phyloP scores from a whole-genome alignment of 2,329 filamentous ascomycete species.

The Sporothrix brasiliensis region DNA sequence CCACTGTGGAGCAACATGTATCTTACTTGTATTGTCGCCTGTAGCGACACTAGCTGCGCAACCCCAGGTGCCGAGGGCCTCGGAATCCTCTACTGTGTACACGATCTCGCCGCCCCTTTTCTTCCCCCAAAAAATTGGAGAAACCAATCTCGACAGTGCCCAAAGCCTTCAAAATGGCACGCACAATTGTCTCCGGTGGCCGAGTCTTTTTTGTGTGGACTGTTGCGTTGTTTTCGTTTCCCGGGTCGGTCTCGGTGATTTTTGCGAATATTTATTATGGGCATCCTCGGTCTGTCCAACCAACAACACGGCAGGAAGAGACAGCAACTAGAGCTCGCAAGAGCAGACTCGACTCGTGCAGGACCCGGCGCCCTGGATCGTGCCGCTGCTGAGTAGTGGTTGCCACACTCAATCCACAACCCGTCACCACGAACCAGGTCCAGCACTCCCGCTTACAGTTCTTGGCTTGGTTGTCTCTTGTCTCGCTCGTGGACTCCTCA shows the following conservation, averaged over 20 bases:
- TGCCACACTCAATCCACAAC: conserved; percentile 14
- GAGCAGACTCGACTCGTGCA: not conserved
- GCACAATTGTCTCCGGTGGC: not conserved
- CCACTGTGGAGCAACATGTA: conserved; percentile 16
- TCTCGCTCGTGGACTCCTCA: conserved; percentile 15
- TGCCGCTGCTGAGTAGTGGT: conserved; percentile 20
- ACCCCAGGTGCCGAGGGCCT: conserved; percentile 35
- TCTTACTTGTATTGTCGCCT: not conserved
- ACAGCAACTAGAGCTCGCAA: not conserved
- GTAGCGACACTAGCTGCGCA: not conserved
- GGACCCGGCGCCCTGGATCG: conserved; percentile 1
- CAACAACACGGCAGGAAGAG: not conserved
- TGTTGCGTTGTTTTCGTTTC: not conserved
- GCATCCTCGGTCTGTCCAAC: not conserved
- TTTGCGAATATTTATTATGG: not conserved
- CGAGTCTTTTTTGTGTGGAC: not conserved
- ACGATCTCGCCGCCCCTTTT: conserved; percentile 18
- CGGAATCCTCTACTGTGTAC: conserved; percentile 32
- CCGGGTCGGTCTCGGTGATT: not conserved
- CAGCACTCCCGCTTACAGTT: not conserved
- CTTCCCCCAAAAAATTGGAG: conserved; percentile 27
- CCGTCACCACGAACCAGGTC: conserved; percentile 9
- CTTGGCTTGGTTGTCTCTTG: not conserved
- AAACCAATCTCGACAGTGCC: conserved; percentile 17
- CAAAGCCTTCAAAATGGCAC: not conserved